Conservation (phyloP, 805 yeast genomes). For the Myxozyma neotropica region DNA sequence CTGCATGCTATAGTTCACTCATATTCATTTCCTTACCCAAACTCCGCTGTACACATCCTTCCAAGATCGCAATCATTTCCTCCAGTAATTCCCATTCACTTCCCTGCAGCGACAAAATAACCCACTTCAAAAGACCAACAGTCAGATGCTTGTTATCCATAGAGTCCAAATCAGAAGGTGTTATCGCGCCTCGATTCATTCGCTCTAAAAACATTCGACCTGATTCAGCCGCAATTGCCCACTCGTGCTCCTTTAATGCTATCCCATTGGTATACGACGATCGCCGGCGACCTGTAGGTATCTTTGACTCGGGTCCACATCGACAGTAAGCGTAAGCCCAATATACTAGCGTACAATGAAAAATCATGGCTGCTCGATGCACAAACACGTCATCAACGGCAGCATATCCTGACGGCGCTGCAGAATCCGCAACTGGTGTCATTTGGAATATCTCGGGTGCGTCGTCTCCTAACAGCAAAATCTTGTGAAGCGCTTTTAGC, state of each 20-base stretch:
- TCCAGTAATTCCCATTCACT: constrained; percentile 38
- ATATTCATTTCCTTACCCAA: constrained; percentile 24
- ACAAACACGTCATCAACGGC: constrained; percentile 36
- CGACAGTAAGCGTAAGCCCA: constrained; percentile 43
- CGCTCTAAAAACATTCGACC: constrained; percentile 52
- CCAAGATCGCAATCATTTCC: constrained; percentile 30
- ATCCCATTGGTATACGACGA: not conserved
- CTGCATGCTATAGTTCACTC: too few species aligned
- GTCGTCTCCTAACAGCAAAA: constrained; percentile 21
- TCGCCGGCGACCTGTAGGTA: constrained; percentile 12
- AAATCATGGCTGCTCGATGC: constrained; percentile 39
- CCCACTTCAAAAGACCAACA: constrained; percentile 54
- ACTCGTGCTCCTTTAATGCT: constrained; percentile 19
- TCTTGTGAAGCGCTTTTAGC: constrained; percentile 39
- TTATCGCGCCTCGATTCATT: constrained; percentile 46
- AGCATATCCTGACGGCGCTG: constrained; percentile 29
- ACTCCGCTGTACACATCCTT: constrained; percentile 31
- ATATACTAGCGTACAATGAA: constrained; percentile 38
- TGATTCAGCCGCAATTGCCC: constrained; percentile 30
- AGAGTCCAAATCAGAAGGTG: constrained; percentile 34
- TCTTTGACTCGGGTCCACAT: constrained; percentile 41
- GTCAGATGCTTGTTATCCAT: constrained; percentile 52
- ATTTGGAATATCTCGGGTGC: not conserved
- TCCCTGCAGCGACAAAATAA: constrained; percentile 37
- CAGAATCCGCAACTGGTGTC: not conserved